A percentile compares a stretch with the other conserved stretches of the same genome.
Conservation (phyloP, 2,329 filamentous ascomycete genomes). For the Westerdykella sp. region DNA sequence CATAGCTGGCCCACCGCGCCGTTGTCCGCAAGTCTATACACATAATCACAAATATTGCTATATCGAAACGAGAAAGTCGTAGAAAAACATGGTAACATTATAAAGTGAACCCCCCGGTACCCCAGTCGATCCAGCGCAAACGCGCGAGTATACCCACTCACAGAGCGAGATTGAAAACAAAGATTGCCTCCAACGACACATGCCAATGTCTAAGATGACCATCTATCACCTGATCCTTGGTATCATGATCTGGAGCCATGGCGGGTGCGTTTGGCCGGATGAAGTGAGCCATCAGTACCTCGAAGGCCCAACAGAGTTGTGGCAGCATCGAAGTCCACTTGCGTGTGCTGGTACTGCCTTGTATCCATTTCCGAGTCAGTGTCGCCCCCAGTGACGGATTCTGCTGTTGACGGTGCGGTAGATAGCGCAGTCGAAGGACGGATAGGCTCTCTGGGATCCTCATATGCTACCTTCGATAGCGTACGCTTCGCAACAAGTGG, state of each 20-base stretch:
- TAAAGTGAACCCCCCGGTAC: too few species aligned
- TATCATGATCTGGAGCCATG: conserved; percentile 17
- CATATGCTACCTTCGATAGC: conserved; percentile 19
- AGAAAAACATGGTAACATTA: too few species aligned
- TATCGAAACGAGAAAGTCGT: not conserved
- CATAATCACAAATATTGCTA: not conserved
- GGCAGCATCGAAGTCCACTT: conserved; percentile 32
- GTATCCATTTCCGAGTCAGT: conserved; percentile 3
- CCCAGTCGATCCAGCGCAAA: too few species aligned
- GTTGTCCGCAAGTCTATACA: not conserved
- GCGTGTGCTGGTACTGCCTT: conserved; percentile 1
- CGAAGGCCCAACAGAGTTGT: conserved; percentile 30
- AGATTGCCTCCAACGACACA: too few species aligned
- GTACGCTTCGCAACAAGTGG: conserved; percentile 21
- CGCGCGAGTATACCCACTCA: too few species aligned
- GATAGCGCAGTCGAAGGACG: not conserved
- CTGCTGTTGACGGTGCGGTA: too few species aligned
- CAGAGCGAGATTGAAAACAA: too few species aligned
- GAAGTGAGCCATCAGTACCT: conserved; percentile 15
- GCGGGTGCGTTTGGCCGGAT: conserved; percentile 26
- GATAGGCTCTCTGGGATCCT: conserved; percentile 2
- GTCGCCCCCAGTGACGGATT: conserved; percentile 1
- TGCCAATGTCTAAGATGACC: too few species aligned
- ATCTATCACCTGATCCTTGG: too few species aligned
- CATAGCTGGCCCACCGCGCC: not conserved